phyloP scores from a whole-genome alignment of 805 yeast genomes.

The Maudiozyma bulderi region DNA sequence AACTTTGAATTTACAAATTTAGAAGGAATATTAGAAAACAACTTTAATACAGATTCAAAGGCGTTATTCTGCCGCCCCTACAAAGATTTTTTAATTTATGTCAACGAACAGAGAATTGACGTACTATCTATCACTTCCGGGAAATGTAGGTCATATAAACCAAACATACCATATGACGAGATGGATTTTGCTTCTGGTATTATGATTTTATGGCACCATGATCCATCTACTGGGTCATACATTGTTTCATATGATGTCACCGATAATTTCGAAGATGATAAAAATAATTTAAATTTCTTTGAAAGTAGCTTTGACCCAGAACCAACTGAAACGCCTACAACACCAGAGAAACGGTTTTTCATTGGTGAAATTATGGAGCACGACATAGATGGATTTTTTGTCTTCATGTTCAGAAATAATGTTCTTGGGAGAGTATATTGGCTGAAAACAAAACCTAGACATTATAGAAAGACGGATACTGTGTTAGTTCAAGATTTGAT shows the following conservation, averaged over 20 bases:
- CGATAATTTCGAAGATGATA: neutral
- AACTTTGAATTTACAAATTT: neutral
- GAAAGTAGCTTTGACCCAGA: no score
- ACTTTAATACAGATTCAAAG: neutral
- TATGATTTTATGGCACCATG: conserved; percentile 1
- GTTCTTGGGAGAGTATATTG: no score
- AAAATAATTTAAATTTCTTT: neutral
- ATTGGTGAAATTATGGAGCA: no score
- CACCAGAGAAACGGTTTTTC: no score
- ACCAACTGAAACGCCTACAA: no score
- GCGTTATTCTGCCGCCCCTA: neutral
- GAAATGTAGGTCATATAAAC: neutral
- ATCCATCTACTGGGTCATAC: neutral
- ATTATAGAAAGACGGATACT: no score
- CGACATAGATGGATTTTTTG: no score
- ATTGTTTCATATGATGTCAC: neutral
- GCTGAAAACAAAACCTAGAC: no score
- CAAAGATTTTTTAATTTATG: neutral
- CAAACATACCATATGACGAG: conserved; percentile 1
- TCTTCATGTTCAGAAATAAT: no score
- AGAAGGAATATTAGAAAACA: neutral
- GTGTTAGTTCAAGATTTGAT: no score
- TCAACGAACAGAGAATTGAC: neutral
- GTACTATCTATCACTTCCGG: neutral
- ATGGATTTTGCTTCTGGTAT: neutral